These are phyloP conservation scores for Eimeria mitis DNA, from an alignment of 169 alveolate species.

Conservation along the genomic window DNA sequence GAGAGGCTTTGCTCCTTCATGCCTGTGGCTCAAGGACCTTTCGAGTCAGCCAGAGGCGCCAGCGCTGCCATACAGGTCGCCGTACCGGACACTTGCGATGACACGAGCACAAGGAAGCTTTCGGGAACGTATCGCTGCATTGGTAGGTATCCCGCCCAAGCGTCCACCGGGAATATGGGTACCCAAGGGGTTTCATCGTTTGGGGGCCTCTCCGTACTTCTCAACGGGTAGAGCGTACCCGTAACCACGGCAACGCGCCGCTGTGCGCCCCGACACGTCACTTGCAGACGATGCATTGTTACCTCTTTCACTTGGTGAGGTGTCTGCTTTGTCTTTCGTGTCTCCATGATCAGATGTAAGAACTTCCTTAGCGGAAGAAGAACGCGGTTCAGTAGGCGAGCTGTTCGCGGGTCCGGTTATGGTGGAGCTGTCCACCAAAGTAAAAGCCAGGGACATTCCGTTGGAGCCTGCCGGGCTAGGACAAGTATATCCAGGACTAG, in stretches of 20 bases:
- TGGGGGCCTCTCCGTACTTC: background rate
- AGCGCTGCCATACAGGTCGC: background rate
- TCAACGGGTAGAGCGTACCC: background rate
- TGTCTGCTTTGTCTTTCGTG: background rate
- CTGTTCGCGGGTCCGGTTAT: background rate
- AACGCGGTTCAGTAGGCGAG: background rate
- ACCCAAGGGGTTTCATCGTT: background rate
- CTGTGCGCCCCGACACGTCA: background rate
- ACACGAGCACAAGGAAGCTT: conserved; percentile 18
- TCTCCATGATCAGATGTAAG: background rate
- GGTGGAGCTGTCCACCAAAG: conserved; percentile 32
- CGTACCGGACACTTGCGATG: conserved; percentile 32
- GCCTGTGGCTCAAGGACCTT: background rate
- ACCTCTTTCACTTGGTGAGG: background rate
- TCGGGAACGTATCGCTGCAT: conserved; percentile 37
- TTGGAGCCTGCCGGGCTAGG: background rate
- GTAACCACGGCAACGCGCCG: background rate
- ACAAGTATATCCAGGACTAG: background rate
- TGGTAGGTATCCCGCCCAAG: background rate
- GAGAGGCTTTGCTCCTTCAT: conserved; percentile 10
- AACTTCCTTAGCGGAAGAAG: background rate
- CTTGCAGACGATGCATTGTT: background rate
- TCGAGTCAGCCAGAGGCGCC: background rate
- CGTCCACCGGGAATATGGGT: background rate
- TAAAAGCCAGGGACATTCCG: background rate